phyloP scores from a whole-genome alignment of 345 rosid genomes.

The Hevea brasiliensis region DNA sequence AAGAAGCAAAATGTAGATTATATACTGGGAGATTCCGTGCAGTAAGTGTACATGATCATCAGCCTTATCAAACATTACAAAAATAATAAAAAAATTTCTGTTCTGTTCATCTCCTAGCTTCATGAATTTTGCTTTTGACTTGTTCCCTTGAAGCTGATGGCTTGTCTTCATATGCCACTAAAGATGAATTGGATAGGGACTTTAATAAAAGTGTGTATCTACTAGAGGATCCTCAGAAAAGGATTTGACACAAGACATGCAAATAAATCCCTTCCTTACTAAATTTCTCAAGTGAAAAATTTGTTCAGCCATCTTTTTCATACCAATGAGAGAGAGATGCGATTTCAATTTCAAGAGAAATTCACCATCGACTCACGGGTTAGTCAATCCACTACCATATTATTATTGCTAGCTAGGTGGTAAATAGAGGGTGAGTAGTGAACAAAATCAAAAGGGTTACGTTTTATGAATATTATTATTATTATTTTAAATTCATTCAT shows the following conservation, averaged over 20 bases:
- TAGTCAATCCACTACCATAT: no score
- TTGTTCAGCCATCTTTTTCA: conserved; percentile 17
- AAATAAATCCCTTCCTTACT: conserved; percentile 3
- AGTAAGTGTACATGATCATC: conserved; percentile 29
- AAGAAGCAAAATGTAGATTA: not conserved
- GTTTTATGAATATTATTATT: no score
- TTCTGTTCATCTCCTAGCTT: not conserved
- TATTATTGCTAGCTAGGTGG: no score
- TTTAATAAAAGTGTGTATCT: conserved; percentile 54
- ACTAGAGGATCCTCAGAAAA: conserved; percentile 56
- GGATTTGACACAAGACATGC: conserved; percentile 44
- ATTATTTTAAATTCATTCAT: no score
- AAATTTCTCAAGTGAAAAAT: conserved; percentile 9
- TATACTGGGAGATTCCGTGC: no score
- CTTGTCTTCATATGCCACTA: conserved; percentile 45
- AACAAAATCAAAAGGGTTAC: no score
- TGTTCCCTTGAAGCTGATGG: conserved; percentile 36
- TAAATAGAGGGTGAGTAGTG: no score
- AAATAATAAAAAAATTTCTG: no score
- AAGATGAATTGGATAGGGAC: conserved; percentile 49
- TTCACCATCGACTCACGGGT: no score
- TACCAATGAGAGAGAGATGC: not conserved
- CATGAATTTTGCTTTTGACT: conserved; percentile 11
- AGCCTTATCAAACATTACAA: conserved; percentile 41
- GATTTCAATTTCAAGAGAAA: not conserved